Conservation (phyloP, 202 grass and related monocot genomes). For the Dendrocalamus latiflorus region DNA sequence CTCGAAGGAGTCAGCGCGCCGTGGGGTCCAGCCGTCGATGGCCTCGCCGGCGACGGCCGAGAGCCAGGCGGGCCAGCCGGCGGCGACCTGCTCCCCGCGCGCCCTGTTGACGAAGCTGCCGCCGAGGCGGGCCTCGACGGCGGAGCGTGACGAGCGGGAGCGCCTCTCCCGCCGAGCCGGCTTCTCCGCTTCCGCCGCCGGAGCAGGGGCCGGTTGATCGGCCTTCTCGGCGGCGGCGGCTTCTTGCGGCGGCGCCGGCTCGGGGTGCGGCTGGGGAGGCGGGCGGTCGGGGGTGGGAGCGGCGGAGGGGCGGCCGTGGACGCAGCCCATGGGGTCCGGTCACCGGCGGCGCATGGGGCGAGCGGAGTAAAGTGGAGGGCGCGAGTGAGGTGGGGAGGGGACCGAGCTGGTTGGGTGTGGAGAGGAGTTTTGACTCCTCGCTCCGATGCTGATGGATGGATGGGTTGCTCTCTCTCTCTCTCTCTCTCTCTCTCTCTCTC, state of each 20-base stretch:
- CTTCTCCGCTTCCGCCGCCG: slow-evolving; percentile 19
- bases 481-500: not conserved
- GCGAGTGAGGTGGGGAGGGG: slow-evolving; percentile 16
- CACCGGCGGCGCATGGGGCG: slow-evolving; percentile 44
- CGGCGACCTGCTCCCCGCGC: slow-evolving; percentile 70
- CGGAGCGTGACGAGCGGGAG: slow-evolving; percentile 23
- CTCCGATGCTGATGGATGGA: not conserved
- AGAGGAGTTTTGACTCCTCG: slow-evolving; percentile 32
- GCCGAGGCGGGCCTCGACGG: not conserved
- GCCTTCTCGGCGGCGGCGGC: not conserved
- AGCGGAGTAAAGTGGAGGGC: slow-evolving; percentile 21
- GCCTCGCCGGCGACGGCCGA: slow-evolving; percentile 69
- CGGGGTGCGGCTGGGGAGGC: slow-evolving; percentile 22
- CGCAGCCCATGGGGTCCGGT: slow-evolving; percentile 62
- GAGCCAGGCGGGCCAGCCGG: slow-evolving; percentile 91
- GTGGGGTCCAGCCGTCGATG: slow-evolving; percentile 70
- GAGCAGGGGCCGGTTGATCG: not conserved
- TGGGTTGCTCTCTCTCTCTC: not conserved
- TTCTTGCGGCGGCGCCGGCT: slow-evolving; percentile 1
- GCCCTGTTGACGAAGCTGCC: slow-evolving; percentile 59
- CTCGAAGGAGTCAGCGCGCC: slow-evolving; percentile 83
- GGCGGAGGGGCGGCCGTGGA: slow-evolving; percentile 49
- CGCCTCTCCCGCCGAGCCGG: slow-evolving; percentile 38
- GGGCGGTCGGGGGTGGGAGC: slow-evolving; percentile 25
- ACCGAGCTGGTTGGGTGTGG: slow-evolving; percentile 7